Evolutionary conservation across 805 yeast genomes (phyloP), one percentile per base, ranked within the genome.

Genomic region (Lachancea cidri): DNA sequence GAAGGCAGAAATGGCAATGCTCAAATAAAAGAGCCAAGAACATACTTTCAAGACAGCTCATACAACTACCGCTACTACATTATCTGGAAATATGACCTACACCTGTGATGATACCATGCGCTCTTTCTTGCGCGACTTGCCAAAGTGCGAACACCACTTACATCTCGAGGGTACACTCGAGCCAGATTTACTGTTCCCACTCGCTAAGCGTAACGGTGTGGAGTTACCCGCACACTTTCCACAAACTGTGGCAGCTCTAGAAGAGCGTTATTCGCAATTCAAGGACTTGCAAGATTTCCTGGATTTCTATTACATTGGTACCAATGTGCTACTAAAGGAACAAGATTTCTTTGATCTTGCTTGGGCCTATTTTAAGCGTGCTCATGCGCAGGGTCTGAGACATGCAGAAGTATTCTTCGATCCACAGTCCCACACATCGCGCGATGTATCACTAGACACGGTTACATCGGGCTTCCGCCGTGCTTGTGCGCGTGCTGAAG

Each of bases 141-240:
- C 95, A 44, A 86, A 86, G 63, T 85, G 93, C 67, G 95, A 86
- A 61, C 91, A 85, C 59, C 95, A 86, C 58, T 76, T 85, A 46
- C 95, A 86, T 63, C 60, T 86, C 34, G 94, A 85, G 67, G 95
- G 94, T 25, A 83, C 94, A 31, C 62, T 85, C 42, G 84, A 81
- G 46, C 93, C 94, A n/a, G 76, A 76, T 36, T 70, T 84, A 29
- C 66, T 85, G 44, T 82, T 83, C 63, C 74, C 77, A 39, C 66
- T 85, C 42, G 88, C 91, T 0, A 65, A 73, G 53, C 74, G 86
- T 65, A 83, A 84, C 65, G 61, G 65, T 27, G 71, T 85, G 42
- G 43, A 57, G 15, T 65, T 86, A 29, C 94, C 95, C 14, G 72
- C 59, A 2, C 65, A 63, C 18, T 83, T 81, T 64, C 91, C 93